Conservation (phyloP, 768 basidiomycete genomes). For the Mycena polygramma region DNA sequence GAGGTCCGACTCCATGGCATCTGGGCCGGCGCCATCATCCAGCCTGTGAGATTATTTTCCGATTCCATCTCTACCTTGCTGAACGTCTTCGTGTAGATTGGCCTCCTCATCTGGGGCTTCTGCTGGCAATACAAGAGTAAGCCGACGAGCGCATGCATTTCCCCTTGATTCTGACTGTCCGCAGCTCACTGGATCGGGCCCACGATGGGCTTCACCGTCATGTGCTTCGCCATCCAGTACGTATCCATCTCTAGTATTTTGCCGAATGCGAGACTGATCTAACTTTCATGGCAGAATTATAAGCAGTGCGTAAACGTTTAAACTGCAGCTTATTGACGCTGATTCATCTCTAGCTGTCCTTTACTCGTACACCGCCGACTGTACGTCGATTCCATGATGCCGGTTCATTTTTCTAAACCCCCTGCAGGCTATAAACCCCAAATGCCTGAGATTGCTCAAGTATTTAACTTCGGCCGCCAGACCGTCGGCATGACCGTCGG, state of each 20-base stretch:
- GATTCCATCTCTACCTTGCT: neutral
- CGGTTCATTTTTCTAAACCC: neutral
- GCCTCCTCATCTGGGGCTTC: constrained; percentile 38
- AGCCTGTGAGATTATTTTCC: constrained; percentile 22
- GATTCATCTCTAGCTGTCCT: constrained; percentile 10
- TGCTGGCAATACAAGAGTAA: constrained; percentile 37
- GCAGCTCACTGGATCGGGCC: constrained; percentile 36
- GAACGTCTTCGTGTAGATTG: constrained; percentile 19
- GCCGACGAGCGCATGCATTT: neutral
- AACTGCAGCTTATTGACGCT: neutral
- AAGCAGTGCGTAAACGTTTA: constrained; percentile 13
- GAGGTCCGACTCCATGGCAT: constrained; percentile 36
- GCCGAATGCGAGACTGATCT: neutral
- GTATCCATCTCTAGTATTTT: neutral
- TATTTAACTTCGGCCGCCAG: constrained; percentile 38
- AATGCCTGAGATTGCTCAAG: constrained; percentile 35
- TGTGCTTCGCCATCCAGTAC: constrained; percentile 35
- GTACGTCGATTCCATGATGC: neutral
- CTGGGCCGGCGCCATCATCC: constrained; percentile 35
- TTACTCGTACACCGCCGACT: constrained; percentile 34
- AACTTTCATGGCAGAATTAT: constrained; percentile 19
- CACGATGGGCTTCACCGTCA: constrained; percentile 32
- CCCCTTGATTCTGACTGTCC: neutral
- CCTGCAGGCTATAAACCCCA: constrained; percentile 35
- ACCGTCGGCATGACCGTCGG: constrained; percentile 39